Evolutionary conservation across 768 basidiomycete genomes (phyloP), one percentile per base, ranked within the genome.

Genomic region (Boletus pseudo-olivaceus): DNA sequence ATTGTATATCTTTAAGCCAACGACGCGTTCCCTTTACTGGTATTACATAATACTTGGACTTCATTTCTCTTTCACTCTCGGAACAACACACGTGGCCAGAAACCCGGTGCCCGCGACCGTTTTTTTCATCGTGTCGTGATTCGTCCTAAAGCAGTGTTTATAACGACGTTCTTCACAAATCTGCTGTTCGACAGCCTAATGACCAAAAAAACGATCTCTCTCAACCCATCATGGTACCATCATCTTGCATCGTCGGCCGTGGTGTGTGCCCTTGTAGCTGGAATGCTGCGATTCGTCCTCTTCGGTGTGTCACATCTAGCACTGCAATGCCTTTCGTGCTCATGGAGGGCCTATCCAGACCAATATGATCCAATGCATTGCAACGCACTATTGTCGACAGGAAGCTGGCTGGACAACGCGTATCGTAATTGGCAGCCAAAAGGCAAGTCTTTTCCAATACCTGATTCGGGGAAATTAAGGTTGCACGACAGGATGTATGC

Each of bases 361-460:
- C 80, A 78, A 67, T 71, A 77, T 7, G 93, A 94, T 69, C 83
- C 87, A 14, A 75, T 80, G 49, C 87, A 83, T 64, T 95, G 93
- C 66, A 73, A 79, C 54, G 78, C 89, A 5, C 70, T 94, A 27
- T 68, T 93, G 44, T 85, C 78, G 45, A 75, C 75, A 38, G 93
- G 93, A 29, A 81, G 79, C 61, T 96, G 93, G 93, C 68, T 93
- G 51, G 93, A 93, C 66, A 67, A 72, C 26, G 71, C 67, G 38
- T 78, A 79, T 66, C 76, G 68, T 56, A 87, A 85, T 63, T 97
- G 93, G 93, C 93, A 97, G 67, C 93, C 93, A 3, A 82, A 91
- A 56, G 91, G 93, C 48, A 54, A 55, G 65, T 58, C 14, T 49
- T 49, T 55, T 87, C 34, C 53, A 30, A 49, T 35, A n/a, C 47